A percentile compares a stretch with the other conserved stretches of the same genome.
These are phyloP conservation scores for Trichomonas vaginalis DNA, from an alignment of 208 protist genomes.

Conservation along the genomic window DNA sequence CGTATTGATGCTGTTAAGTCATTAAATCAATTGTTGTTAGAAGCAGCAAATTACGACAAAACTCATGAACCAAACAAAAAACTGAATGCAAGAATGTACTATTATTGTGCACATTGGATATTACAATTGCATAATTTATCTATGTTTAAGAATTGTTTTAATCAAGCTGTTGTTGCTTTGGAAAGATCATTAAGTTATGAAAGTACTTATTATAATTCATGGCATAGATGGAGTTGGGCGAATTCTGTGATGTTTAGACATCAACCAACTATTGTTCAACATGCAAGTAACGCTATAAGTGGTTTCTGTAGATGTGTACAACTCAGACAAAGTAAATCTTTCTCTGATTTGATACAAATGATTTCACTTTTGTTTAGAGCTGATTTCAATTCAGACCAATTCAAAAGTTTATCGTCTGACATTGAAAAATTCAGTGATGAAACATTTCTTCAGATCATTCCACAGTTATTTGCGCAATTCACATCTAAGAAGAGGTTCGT, in stretches of 20 bases:
- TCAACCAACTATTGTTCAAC: not conserved
- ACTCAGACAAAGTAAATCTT: not conserved
- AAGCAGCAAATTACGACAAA: not conserved
- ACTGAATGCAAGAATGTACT: not conserved
- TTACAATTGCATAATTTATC: not conserved
- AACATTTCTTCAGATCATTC: not conserved
- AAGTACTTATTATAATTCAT: not conserved
- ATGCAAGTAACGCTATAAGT: not conserved
- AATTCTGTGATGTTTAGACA: not conserved
- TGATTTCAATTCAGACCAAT: not conserved
- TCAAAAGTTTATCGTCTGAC: not conserved
- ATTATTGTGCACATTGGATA: not conserved
- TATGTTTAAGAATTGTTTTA: not conserved
- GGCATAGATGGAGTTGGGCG: not conserved
- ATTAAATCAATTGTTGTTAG: not conserved
- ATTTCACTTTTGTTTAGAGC: not conserved
- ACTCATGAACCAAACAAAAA: not conserved
- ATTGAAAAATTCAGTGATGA: not conserved
- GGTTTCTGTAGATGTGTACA: not conserved
- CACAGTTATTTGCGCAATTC: not conserved
- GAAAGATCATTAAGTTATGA: not conserved
- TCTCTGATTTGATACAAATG: not conserved
- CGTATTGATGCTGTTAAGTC: not conserved
- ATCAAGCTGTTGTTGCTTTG: not conserved
- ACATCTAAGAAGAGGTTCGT: too few species aligned